phyloP scores from a whole-genome alignment of 2,329 filamentous ascomycete genomes.

The Arthrobotrys pseudoclavata region DNA sequence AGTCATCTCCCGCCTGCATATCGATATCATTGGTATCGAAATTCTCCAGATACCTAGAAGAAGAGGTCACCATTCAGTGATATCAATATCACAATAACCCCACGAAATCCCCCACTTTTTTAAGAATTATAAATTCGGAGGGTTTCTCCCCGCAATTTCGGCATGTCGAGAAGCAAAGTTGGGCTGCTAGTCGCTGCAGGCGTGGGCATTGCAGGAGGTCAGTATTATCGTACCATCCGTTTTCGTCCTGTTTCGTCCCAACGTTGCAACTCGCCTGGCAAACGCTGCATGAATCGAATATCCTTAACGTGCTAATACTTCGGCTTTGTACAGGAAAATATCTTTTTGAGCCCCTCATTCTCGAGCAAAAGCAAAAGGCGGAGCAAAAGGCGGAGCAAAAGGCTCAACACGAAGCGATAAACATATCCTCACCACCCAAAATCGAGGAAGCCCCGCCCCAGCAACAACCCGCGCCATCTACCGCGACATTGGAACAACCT shows the following conservation, averaged over 20 bases:
- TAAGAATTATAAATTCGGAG: conserved; percentile 29
- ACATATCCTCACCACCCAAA: conserved; percentile 22
- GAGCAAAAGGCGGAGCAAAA: not conserved
- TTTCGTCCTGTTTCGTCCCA: conserved; percentile 51
- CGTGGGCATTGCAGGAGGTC: conserved; percentile 55
- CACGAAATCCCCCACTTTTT: conserved; percentile 23
- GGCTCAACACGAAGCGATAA: conserved; percentile 11
- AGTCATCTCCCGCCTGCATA: conserved; percentile 27
- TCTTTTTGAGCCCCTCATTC: conserved; percentile 45
- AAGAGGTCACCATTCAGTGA: conserved; percentile 17
- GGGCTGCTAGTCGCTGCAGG: conserved; percentile 47
- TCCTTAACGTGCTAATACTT: conserved; percentile 4
- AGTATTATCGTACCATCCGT: conserved; percentile 38
- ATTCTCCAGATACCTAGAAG: conserved; percentile 24
- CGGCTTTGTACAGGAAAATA: conserved; percentile 46
- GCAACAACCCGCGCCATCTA: conserved; percentile 27
- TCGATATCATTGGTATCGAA: conserved; percentile 40
- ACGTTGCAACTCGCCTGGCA: conserved; percentile 9
- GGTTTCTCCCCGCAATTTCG: conserved; percentile 32
- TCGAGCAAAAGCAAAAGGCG: conserved; percentile 41
- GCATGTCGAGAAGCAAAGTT: conserved; percentile 43
- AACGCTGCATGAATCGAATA: conserved; percentile 32
- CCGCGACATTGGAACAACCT: conserved; percentile 10
- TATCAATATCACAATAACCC: conserved; percentile 12
- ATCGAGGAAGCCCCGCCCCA: conserved; percentile 6